Percentiles rank a stretch among this genome's conserved stretches.
phyloP scores from a whole-genome alignment of 257 asterid species.

The Prunella vulgaris region DNA sequence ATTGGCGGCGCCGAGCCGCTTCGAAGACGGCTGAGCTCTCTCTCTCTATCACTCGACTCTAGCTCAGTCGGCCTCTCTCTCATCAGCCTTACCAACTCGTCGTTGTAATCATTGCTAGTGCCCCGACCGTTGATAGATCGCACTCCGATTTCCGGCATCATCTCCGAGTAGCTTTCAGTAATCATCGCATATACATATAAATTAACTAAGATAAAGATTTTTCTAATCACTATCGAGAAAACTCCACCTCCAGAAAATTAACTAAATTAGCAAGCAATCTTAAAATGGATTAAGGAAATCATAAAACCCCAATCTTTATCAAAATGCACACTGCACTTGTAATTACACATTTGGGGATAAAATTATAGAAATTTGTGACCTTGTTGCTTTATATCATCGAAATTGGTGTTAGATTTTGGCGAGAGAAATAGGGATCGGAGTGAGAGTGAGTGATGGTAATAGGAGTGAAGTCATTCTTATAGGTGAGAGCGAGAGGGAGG shows the following conservation, averaged over 20 bases:
- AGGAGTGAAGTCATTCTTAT: constrained; percentile 23
- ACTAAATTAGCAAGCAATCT: background rate
- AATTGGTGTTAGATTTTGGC: background rate
- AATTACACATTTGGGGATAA: background rate
- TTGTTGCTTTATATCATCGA: background rate
- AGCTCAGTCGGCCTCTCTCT: constrained; percentile 36
- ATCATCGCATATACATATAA: constrained; percentile 26
- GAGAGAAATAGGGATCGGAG: constrained; percentile 15
- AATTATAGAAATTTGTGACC: background rate
- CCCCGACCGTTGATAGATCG: constrained; percentile 31
- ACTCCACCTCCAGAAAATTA: background rate
- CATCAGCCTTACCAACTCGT: constrained; percentile 47
- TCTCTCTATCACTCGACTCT: constrained; percentile 41
- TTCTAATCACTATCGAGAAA: background rate
- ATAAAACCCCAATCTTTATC: constrained; percentile 16
- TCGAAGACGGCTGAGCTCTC: constrained; percentile 46
- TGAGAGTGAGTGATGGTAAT: background rate
- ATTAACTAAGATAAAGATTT: background rate
- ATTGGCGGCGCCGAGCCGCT: constrained; percentile 78
- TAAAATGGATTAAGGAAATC: background rate
- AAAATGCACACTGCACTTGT: background rate
- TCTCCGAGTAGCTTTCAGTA: constrained; percentile 40
- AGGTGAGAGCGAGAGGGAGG: background rate
- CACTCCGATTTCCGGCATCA: constrained; percentile 46
- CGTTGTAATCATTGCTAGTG: constrained; percentile 35